Evolutionary conservation across 73 alveolate genomes (phyloP).

Genomic region (Symbiodinium pilosum): DNA sequence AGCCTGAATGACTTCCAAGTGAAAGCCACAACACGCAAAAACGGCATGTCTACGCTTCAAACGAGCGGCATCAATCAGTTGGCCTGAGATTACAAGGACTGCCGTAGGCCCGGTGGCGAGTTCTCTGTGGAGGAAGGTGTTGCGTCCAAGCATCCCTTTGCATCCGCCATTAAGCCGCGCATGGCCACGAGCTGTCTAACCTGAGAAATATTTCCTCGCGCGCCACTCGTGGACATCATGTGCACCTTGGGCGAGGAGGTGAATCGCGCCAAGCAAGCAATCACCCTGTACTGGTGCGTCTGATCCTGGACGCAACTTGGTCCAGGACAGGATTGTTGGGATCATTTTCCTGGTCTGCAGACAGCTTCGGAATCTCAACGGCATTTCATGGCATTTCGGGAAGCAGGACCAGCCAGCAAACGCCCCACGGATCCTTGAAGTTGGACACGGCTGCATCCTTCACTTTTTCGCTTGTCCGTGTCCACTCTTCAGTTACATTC

Average conservation of each 20-base stretch:
- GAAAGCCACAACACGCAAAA: no score
- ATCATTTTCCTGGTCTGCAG: conserved; percentile 18
- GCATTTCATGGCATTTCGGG: neutral
- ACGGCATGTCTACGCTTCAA: neutral
- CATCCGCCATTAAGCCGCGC: conserved; percentile 91
- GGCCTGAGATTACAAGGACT: neutral
- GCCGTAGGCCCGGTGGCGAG: no score
- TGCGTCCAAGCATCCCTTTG: conserved; percentile 10
- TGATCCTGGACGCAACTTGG: neutral
- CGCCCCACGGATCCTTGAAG: conserved; percentile 26
- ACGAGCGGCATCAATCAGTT: neutral
- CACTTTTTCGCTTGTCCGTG: conserved; percentile 51
- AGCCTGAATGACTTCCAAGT: no score
- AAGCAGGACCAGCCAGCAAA: neutral
- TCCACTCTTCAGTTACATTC: conserved; percentile 76
- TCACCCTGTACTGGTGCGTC: no score
- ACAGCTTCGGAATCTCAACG: no score
- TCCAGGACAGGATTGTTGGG: conserved; percentile 38
- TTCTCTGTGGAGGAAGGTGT: neutral
- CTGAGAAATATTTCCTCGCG: conserved; percentile 61
- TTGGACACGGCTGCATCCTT: conserved; percentile 62
- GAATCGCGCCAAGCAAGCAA: neutral
- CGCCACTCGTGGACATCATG: conserved; percentile 87
- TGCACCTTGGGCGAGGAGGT: conserved; percentile 23
- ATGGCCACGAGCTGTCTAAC: conserved; percentile 62